Evolutionary conservation across 345 rosid genomes (phyloP).

Genomic region (Eucalyptus pumila): DNA sequence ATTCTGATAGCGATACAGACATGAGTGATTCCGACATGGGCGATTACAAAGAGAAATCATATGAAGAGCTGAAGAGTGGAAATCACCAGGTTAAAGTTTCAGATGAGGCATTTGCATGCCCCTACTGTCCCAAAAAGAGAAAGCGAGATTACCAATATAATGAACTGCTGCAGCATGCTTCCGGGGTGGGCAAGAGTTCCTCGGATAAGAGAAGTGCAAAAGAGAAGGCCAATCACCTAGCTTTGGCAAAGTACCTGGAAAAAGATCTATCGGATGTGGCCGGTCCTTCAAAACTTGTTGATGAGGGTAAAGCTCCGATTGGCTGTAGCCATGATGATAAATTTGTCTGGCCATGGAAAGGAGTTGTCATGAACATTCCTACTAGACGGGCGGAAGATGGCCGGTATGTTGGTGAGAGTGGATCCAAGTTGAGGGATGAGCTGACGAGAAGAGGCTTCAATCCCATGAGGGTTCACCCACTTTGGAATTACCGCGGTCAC

Average conservation of each 20-base stretch:
- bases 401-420: conserved; percentile 63
- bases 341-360: conserved; percentile 84
- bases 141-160: conserved; percentile 46
- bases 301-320: conserved; percentile 1
- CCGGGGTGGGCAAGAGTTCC: conserved; percentile 78
- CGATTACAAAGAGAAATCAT: conserved; percentile 31
- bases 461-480: conserved; percentile 68
- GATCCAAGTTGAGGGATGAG: conserved; percentile 79
- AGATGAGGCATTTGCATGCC: conserved; percentile 53
- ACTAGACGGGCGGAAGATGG: conserved; percentile 55
- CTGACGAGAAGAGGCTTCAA: conserved; percentile 66
- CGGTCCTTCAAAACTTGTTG: conserved; percentile 13
- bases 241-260: conserved; percentile 62
- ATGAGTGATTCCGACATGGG: conserved; percentile 21
- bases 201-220: conserved; percentile 60
- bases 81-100: conserved; percentile 40
- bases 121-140: conserved; percentile 68
- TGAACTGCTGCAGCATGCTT: conserved; percentile 92
- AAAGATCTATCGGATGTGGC: conserved; percentile 5
- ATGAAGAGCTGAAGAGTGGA: conserved; percentile 69
- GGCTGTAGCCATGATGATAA: conserved; percentile 50
- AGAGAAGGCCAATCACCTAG: conserved; percentile 78
- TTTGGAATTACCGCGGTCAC: conserved; percentile 83
- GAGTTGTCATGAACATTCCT: conserved; percentile 76
- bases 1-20: not conserved